Base-by-base conservation (phyloP, 2,329 filamentous ascomycete genomes). In the Teratosphaeria viscida region DNA sequence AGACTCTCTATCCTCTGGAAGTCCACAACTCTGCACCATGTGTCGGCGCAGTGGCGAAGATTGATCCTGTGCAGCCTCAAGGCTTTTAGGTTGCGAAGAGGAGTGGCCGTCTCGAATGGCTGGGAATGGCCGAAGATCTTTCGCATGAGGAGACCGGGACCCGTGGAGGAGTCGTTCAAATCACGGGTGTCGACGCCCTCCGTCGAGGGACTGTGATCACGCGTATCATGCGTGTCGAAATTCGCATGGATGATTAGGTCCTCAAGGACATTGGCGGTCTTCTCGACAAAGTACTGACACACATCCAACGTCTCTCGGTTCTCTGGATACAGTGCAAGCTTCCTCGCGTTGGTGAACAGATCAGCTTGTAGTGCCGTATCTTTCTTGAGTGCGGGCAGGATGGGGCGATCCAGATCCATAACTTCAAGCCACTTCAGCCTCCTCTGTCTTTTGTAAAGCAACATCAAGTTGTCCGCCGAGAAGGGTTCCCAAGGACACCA, bases 401-500 rank as follows among this genome's bases (percentile, higher is more conserved):
- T 71, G 43, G 74, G 65, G n/a, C 70, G 70, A 61, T 79, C 77
- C 12, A 79, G 68, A 26, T 76, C 71, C 62, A 79, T 78, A 56
- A 73, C 76, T 62, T 80, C 77, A 19, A 80, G 68, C 74, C 76
- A 78, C 61, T 76, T 76, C 73, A 80, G 74, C 57, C 72, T 71
- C 65, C 74, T 76, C 71, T 80, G 78, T 63, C 76, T 78, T 63
- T 73, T 74, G 66, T 78, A 78, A 10, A 80, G 71, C 49, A 80
- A 63, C 19, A 78, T 60, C 61, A 79, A 66, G 58, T 79, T 80
- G 49, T 79, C 78, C 19, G 73, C 72, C 5, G 75, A 75, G 62
- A 80, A 79, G 0, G 74, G 71, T 54, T 73, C 72, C 78, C 77
- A 80, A 16, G 77, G 77, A 66, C 78, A 76, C 78, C 78, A 80